Conservation (phyloP, 2,329 filamentous ascomycete species). For the Fusarium newnesense region DNA sequence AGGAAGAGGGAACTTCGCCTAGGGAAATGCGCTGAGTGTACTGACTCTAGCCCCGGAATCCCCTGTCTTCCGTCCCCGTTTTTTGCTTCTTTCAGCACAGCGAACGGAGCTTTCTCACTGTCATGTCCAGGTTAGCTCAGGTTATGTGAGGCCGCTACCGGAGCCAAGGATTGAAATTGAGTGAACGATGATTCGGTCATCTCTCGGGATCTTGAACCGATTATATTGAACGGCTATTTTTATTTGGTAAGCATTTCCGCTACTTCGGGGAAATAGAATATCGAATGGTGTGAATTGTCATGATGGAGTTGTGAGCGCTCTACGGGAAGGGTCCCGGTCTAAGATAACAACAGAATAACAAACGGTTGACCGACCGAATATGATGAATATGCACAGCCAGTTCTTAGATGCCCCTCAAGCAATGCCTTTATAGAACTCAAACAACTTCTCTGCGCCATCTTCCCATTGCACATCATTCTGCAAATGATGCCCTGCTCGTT, state of each 20-base stretch:
- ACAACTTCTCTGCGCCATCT: slow-evolving; percentile 56
- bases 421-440: slow-evolving; percentile 51
- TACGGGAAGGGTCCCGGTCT: not conserved
- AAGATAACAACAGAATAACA: not conserved
- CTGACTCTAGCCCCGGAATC: slow-evolving; percentile 22
- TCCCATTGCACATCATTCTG: slow-evolving; percentile 64
- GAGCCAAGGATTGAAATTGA: slow-evolving; percentile 4
- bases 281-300: slow-evolving; percentile 1
- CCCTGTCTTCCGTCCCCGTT: slow-evolving; percentile 32
- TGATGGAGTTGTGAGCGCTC: slow-evolving; percentile 10
- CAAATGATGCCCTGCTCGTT: slow-evolving; percentile 61
- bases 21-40: slow-evolving; percentile 14
- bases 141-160: slow-evolving; percentile 23
- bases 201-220: slow-evolving; percentile 40
- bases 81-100: slow-evolving; percentile 28
- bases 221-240: not conserved
- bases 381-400: not conserved
- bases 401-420: not conserved
- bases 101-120: slow-evolving; percentile 14
- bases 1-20: slow-evolving; percentile 9
- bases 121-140: not conserved
- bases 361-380: not conserved
- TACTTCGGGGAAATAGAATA: slow-evolving; percentile 1
- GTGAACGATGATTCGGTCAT: slow-evolving; percentile 26
- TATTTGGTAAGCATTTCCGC: not conserved